Evolutionary conservation across 495 filamentous ascomycete species (phyloP), one percentile per base, ranked within the genome.

Genomic region (Penicillium steckii): DNA sequence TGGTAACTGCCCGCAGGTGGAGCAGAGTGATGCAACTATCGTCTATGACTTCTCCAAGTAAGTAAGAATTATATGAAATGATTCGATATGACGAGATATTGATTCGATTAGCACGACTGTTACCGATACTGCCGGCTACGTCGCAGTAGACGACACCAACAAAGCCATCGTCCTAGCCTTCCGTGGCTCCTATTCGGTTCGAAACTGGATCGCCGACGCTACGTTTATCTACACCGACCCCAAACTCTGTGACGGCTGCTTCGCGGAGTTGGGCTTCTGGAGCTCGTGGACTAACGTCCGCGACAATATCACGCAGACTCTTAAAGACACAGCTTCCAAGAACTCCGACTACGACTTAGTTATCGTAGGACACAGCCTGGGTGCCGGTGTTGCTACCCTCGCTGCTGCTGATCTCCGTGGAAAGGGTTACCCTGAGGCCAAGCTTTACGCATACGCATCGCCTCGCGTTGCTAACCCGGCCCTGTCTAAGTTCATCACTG

Each of bases 131-230:
- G 73, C 81, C 24, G 88, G 88, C 51, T 86, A 82, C 52, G 69
- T 90, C 24, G 82, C 82, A 10, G 57, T 78, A 22, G 88, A 91
- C 71, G 64, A 70, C 24, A 80, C 76, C 41, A 80, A 76, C 56
- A 57, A 71, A 22, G 63, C 80, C 18, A 86, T 90, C 32, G 71
- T 90, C 26, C 66, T 88, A 38, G 72, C 85, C 33, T 84, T 88
- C 69, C 79, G 83, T 27, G 88, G 88, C 53, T 80, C 80, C 19
- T 61, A 77, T 38, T 85, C 84, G 15, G 46, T 86, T 29, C 73
- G 76, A 29, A 91, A 91, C 70, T 90, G 77, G 79, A 68, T 89
- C 30, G 67, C 80, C 38, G 78, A 91, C 62, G 68, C 69, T 60
- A 73, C 72, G 42, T 71, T 79, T 54, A 29, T 48, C 32, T 52